Conservation (phyloP, 1,284 basidiomycete species). For the Xerocomus nothofagi region DNA sequence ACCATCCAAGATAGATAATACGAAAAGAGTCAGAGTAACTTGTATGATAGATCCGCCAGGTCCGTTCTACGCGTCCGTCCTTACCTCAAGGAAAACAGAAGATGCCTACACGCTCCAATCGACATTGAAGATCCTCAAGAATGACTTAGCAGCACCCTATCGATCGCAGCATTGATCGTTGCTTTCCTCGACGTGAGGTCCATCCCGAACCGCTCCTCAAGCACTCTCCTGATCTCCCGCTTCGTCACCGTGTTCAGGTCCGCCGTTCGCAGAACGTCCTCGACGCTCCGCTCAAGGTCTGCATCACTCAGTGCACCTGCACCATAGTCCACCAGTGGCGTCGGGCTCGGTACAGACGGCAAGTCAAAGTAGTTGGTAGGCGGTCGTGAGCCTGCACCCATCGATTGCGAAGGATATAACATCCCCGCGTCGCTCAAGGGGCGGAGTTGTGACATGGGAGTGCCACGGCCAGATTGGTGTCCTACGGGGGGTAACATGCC, state of each 20-base stretch:
- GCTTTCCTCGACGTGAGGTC: conserved; percentile 67
- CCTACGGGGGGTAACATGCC: conserved; percentile 61
- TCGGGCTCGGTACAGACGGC: conserved; percentile 52
- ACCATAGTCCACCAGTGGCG: conserved; percentile 45
- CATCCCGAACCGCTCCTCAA: conserved; percentile 78
- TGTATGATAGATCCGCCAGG: conserved; percentile 23
- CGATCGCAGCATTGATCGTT: conserved; percentile 71
- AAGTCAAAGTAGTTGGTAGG: conserved; percentile 75
- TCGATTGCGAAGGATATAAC: conserved; percentile 57
- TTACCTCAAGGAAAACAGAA: background rate
- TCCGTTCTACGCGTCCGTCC: conserved; percentile 18
- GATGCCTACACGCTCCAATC: background rate
- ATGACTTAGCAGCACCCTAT: conserved; percentile 51
- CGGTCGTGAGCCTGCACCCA: conserved; percentile 64
- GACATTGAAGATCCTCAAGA: conserved; percentile 10
- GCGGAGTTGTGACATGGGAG: conserved; percentile 50
- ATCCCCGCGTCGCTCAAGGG: conserved; percentile 40
- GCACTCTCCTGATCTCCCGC: conserved; percentile 77
- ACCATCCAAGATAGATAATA: conserved; percentile 6
- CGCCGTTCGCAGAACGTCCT: conserved; percentile 69
- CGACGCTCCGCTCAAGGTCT: conserved; percentile 73
- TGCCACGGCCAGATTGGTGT: conserved; percentile 77
- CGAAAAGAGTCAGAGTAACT: conserved; percentile 17
- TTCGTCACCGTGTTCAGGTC: conserved; percentile 91
- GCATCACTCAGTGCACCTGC: conserved; percentile 55